Evolutionary conservation across 345 rosid species (phyloP), one percentile per base, ranked within the genome.

Genomic region (Populus davidiana): DNA sequence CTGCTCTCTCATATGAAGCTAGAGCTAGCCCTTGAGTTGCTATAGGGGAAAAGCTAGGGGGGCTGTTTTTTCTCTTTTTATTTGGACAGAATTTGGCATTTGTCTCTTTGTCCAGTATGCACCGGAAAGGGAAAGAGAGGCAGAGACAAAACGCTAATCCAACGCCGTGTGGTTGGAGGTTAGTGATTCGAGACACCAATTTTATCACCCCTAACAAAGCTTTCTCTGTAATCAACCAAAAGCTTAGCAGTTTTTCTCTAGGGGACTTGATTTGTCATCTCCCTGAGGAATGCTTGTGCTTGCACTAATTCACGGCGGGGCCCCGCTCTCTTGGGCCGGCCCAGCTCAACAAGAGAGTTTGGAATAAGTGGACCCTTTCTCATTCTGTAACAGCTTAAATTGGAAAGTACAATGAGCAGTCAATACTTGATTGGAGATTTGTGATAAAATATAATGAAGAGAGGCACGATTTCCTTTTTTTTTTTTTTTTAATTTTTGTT

Each of bases 251-350:
- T 80, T 74, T n/a, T 80, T 71, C 59, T 73, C 81, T 72, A 80
- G 75, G n/a, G 82, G 77, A 36, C 6, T 66, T 25, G 39, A 73
- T 70, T 80, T 85, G 89, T 85, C 86, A 44, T 7, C 70, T n/a
- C 16, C 39, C 56, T 67, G 75, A 59, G 81, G 74, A 14, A 62
- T 74, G 54, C 65, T 47, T 79, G 77, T 66, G 67, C 1, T 5
- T 35, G 1, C 18, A 75, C 76, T 36, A 77, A 33, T 61, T 68
- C 62, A 31, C 62, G 65, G 18, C 56, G 44, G 80, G 82, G 56
- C 54, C 71, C 84, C 80, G 73, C 75, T 73, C 61, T 56, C 36
- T 77, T 63, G 88, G 81, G 88, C 89, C 85, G 92, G 84, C 88
- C 86, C 81, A 64, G 38, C 69, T 79, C 63, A 65, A 80, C 64